These are phyloP conservation scores for Corinectria fuckeliana DNA, from an alignment of 2,329 filamentous ascomycete species.

Conservation along the genomic window DNA sequence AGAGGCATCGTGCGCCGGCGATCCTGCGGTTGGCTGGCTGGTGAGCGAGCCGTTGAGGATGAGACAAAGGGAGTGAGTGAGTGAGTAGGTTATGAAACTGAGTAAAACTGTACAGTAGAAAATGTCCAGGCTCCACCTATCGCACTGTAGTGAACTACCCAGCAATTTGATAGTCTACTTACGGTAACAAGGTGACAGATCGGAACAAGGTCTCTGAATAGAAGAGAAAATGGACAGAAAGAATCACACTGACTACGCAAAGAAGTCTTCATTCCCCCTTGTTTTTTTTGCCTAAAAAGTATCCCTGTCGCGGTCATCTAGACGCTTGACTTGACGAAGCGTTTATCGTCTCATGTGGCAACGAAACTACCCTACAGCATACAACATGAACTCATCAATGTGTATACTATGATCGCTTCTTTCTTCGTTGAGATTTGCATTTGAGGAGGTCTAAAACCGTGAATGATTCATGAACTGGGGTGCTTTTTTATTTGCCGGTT, in stretches of 20 bases:
- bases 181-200: too few relatives aligned
- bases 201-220: not conserved
- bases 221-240: not conserved
- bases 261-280: too few relatives aligned
- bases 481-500: not conserved
- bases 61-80: conserved; percentile 3
- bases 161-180: too few relatives aligned
- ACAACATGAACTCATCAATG: too few relatives aligned
- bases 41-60: not conserved
- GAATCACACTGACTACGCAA: not conserved
- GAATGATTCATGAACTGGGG: not conserved
- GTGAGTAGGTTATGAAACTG: conserved; percentile 12
- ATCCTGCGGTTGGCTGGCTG: not conserved
- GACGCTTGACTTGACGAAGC: not conserved
- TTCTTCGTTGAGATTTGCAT: not conserved
- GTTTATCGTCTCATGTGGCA: not conserved
- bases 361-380: not conserved
- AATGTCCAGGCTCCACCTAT: conserved; percentile 33
- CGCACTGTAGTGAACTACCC: too few relatives aligned
- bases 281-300: too few relatives aligned
- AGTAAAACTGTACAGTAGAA: conserved; percentile 8
- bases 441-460: not conserved
- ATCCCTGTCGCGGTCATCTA: not conserved
- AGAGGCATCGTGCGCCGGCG: conserved; percentile 59
- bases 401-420: too few relatives aligned